A percentile compares a stretch with the other conserved stretches of the same genome.
phyloP scores from a whole-genome alignment of 1,284 basidiomycete species.

The Rhodotorula sp. region DNA sequence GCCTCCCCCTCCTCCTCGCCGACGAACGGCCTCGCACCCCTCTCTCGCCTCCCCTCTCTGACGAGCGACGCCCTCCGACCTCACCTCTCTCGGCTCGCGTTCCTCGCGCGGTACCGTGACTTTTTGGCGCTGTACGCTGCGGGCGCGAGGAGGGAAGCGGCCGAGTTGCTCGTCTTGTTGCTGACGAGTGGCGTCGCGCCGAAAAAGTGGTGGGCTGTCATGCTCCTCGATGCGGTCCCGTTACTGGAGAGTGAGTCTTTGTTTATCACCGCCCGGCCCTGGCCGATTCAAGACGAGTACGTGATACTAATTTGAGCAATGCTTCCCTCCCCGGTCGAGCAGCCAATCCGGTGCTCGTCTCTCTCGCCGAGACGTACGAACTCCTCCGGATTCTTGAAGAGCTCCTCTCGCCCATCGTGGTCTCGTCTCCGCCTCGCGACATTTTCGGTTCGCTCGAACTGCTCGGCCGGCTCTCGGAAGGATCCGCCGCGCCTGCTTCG shows the following conservation, averaged over 20 bases:
- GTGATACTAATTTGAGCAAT: too few species aligned
- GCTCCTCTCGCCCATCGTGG: slow-evolving; percentile 43
- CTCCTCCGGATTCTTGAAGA: slow-evolving; percentile 53
- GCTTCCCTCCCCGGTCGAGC: neutral
- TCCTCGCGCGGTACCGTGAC: slow-evolving; percentile 54
- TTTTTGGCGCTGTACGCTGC: slow-evolving; percentile 51
- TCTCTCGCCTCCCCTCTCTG: slow-evolving; percentile 1
- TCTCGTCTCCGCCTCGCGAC: slow-evolving; percentile 26
- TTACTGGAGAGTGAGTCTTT: slow-evolving; percentile 50
- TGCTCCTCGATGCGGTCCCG: slow-evolving; percentile 51
- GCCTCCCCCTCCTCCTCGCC: slow-evolving; percentile 4
- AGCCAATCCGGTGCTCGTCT: slow-evolving; percentile 51
- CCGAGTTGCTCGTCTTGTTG: slow-evolving; percentile 49
- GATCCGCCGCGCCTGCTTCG: neutral
- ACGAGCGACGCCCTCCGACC: slow-evolving; percentile 14
- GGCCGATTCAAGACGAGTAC: neutral
- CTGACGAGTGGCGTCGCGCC: slow-evolving; percentile 52
- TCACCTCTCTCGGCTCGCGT: slow-evolving; percentile 49
- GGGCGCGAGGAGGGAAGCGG: slow-evolving; percentile 49
- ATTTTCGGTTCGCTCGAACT: slow-evolving; percentile 39
- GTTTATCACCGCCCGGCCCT: neutral
- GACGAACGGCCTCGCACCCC: neutral
- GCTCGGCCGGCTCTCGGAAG: slow-evolving; percentile 29
- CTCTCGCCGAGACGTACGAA: slow-evolving; percentile 51
- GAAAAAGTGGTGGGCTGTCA: slow-evolving; percentile 49